Conservation (phyloP, 805 yeast species). For the Nakazawaea holstii region DNA sequence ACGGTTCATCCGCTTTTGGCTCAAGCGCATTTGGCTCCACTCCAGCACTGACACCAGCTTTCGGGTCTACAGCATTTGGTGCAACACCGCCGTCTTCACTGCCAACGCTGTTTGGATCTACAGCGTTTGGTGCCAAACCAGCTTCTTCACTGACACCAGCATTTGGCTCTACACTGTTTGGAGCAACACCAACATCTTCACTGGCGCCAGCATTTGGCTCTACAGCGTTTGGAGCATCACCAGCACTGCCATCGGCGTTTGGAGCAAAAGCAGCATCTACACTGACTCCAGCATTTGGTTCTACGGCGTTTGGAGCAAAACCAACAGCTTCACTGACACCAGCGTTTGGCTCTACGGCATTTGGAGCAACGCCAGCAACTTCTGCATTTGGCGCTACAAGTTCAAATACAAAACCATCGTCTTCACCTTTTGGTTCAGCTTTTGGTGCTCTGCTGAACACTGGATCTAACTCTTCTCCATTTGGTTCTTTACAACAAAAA, state of each 20-base stretch:
- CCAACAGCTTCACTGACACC: slow-evolving; percentile 10
- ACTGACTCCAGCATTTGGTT: slow-evolving; percentile 18
- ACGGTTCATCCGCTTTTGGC: slow-evolving; percentile 13
- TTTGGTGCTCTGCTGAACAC: slow-evolving; percentile 11
- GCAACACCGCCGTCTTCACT: neutral
- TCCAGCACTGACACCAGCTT: slow-evolving; percentile 2
- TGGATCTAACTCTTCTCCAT: slow-evolving; percentile 8
- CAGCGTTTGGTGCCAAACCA: slow-evolving; percentile 18
- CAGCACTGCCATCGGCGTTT: slow-evolving; percentile 14
- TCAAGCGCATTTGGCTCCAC: slow-evolving; percentile 15
- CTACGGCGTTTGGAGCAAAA: slow-evolving; percentile 20
- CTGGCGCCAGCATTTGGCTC: slow-evolving; percentile 18
- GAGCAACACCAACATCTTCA: slow-evolving; percentile 14
- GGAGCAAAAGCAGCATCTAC: slow-evolving; percentile 13
- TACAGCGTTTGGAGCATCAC: slow-evolving; percentile 13
- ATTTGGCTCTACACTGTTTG: slow-evolving; percentile 19
- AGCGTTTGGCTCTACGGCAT: slow-evolving; percentile 14
- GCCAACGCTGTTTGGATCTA: slow-evolving; percentile 1
- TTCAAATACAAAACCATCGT: slow-evolving; percentile 6
- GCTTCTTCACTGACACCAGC: slow-evolving; percentile 14
- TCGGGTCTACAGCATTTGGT: neutral
- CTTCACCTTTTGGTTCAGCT: slow-evolving; percentile 6
- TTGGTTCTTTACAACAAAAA: slow-evolving; percentile 21
- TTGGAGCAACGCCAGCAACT: slow-evolving; percentile 9
- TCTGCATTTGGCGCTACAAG: slow-evolving; percentile 15